Evolutionary conservation across 164 flowering plant genomes (phyloP).

Genomic region (Stephania cephalantha): DNA sequence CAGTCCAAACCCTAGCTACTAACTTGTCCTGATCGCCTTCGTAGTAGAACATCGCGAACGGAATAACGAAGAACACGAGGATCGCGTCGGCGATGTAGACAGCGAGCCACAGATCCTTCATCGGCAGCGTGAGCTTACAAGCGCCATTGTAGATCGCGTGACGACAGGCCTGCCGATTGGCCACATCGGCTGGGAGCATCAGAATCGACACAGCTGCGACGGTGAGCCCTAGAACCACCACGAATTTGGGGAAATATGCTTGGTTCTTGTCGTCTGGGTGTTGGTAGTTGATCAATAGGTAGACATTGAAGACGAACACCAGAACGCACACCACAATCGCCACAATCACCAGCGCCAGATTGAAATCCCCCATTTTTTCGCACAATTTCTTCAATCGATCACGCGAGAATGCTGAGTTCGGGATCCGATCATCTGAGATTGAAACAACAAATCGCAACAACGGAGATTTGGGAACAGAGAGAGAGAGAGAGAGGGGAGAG

Average conservation of each 20-base stretch:
- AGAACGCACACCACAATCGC: constrained; percentile 77
- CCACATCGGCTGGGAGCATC: constrained; percentile 98
- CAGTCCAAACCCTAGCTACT: constrained; percentile 10
- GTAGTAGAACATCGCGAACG: constrained; percentile 95
- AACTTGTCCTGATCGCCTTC: constrained; percentile 99
- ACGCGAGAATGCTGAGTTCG: neutral
- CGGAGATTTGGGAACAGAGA: too few relatives aligned
- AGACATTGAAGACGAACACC: constrained; percentile 82
- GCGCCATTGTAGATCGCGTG: constrained; percentile 93
- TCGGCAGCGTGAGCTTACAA: constrained; percentile 84
- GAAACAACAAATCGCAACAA: neutral
- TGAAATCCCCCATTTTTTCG: constrained; percentile 89
- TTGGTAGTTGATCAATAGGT: constrained; percentile 88
- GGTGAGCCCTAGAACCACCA: constrained; percentile 87
- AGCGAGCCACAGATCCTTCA: constrained; percentile 95
- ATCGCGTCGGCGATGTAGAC: constrained; percentile 80
- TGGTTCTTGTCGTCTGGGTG: constrained; percentile 94
- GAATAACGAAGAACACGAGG: constrained; percentile 89
- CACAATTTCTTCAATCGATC: constrained; percentile 13
- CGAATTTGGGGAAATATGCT: constrained; percentile 95
- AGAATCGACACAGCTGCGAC: constrained; percentile 84
- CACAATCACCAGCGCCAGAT: constrained; percentile 80
- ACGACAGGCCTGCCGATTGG: constrained; percentile 89
- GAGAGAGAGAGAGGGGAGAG: too few relatives aligned
- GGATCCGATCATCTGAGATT: neutral